Base-by-base conservation (phyloP, 2,329 filamentous ascomycete genomes). In the Ampelomyces quisqualis region DNA sequence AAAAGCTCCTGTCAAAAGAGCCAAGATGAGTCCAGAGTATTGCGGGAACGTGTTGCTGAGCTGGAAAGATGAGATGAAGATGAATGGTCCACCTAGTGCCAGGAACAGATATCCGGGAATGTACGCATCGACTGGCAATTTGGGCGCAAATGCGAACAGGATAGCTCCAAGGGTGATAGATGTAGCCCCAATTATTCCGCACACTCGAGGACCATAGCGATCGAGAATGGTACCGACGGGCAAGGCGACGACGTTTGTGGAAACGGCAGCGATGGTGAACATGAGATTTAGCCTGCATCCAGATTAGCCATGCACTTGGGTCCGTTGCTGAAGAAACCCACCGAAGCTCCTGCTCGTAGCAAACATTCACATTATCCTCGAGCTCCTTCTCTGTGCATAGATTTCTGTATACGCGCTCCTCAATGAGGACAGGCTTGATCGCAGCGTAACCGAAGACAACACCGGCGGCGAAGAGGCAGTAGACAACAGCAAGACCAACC, bases 181-280 rank as follows among this genome's bases (percentile, higher is more conserved):
- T 24, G 83, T 46, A 43, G 81, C 82, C 34, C 86, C 89, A 41
- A 85, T 77, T 15, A 90, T 73, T 3, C 87, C 85, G 57, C 86
- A 86, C 4, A 88, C 76, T 40, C 86, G 79, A 10, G 90, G 90
- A 1, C 90, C 90, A 60, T 81, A 90, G 47, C 82, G 77, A 69
- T 95, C 90, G 15, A 95, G 78, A 30, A 95, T 85, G 2, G 88
- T 87, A 31, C 90, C 90, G 8, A 95, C 82, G 2, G 90, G 88
- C 5, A 95, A 76, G 9, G 90, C 90, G 27, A 83, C 88, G 9
- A 95, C 85, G 58, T 95, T 95, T 26, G 90, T 94, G 5, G 81
- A 86, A 7, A 95, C 89, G 10, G 89, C 90, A 9, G 90, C 90
- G 27, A 90, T 79, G 5, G 89, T 94, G 74, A 95, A 95, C 87